phyloP scores from a whole-genome alignment of 2,329 filamentous ascomycete species.

The Phoma sp. region DNA sequence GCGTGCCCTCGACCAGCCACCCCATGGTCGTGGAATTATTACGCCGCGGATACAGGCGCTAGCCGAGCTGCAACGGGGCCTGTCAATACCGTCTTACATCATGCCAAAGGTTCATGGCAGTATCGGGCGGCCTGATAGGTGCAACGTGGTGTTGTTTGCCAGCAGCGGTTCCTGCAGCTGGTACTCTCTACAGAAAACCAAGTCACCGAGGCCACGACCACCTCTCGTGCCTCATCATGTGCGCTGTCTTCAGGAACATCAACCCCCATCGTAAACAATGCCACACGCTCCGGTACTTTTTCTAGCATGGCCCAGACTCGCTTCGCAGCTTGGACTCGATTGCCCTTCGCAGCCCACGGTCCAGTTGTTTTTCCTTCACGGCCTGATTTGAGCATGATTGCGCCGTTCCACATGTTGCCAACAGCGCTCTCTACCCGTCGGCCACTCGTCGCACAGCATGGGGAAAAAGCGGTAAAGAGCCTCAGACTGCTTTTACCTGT shows the following conservation, averaged over 20 bases:
- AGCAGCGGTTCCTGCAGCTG: neutral
- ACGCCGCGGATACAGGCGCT: slow-evolving; percentile 16
- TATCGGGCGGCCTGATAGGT: neutral
- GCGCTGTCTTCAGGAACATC: neutral
- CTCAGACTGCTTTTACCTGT: slow-evolving; percentile 36
- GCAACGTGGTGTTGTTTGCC: neutral
- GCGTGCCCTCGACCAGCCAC: slow-evolving; percentile 8
- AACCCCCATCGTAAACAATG: neutral
- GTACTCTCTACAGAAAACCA: neutral
- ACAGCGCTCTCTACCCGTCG: slow-evolving; percentile 23
- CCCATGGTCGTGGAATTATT: slow-evolving; percentile 12
- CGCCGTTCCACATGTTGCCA: slow-evolving; percentile 30
- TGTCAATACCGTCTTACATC: slow-evolving; percentile 9
- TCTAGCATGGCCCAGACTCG: slow-evolving; percentile 11
- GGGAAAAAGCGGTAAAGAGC: slow-evolving; percentile 46
- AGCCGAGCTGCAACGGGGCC: neutral
- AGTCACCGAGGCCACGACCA: neutral
- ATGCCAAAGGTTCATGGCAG: neutral
- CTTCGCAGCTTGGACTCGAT: slow-evolving; percentile 16
- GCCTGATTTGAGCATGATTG: slow-evolving; percentile 24
- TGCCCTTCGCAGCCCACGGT: slow-evolving; percentile 40
- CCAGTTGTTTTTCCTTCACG: slow-evolving; percentile 33
- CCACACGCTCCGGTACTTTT: slow-evolving; percentile 1
- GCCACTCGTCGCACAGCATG: slow-evolving; percentile 29
- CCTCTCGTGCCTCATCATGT: neutral